A percentile compares a stretch with the other conserved stretches of the same genome.
phyloP scores from a whole-genome alignment of 2,329 filamentous ascomycete genomes.

The Lecanoromycetidae sp. region DNA sequence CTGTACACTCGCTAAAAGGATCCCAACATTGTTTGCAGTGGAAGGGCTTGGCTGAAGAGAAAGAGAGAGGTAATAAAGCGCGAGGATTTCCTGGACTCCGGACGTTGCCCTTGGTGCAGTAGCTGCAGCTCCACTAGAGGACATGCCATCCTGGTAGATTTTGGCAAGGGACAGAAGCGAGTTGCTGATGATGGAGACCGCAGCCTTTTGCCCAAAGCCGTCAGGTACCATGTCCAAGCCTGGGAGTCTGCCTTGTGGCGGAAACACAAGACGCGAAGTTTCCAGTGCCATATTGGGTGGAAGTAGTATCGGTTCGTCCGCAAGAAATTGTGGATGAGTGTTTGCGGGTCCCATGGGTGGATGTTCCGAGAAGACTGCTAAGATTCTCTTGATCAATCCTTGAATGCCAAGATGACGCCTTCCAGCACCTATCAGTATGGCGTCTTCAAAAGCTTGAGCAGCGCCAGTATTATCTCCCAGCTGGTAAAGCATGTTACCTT shows the following conservation, averaged over 20 bases:
- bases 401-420: constrained; percentile 57
- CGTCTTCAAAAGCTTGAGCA: constrained; percentile 85
- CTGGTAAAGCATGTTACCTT: constrained; percentile 95
- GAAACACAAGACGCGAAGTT: constrained; percentile 74
- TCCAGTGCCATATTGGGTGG: constrained; percentile 71
- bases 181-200: constrained; percentile 88
- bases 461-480: constrained; percentile 70
- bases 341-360: constrained; percentile 28
- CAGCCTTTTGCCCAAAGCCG: constrained; percentile 61
- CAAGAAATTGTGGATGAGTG: constrained; percentile 25
- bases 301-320: constrained; percentile 57
- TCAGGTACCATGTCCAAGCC: constrained; percentile 63
- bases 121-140: constrained; percentile 50
- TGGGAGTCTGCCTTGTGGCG: constrained; percentile 61
- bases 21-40: constrained; percentile 95
- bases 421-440: constrained; percentile 76
- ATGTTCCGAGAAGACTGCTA: constrained; percentile 51
- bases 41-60: constrained; percentile 93
- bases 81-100: constrained; percentile 81
- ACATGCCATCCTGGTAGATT: constrained; percentile 94
- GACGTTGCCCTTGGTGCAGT: constrained; percentile 50
- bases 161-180: constrained; percentile 88
- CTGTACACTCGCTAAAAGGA: constrained; percentile 87
- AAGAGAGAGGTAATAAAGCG: constrained; percentile 87
- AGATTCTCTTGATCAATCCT: constrained; percentile 66